Base-by-base conservation (phyloP, 2,329 filamentous ascomycete species). In the Cordyceps pruinosa region DNA sequence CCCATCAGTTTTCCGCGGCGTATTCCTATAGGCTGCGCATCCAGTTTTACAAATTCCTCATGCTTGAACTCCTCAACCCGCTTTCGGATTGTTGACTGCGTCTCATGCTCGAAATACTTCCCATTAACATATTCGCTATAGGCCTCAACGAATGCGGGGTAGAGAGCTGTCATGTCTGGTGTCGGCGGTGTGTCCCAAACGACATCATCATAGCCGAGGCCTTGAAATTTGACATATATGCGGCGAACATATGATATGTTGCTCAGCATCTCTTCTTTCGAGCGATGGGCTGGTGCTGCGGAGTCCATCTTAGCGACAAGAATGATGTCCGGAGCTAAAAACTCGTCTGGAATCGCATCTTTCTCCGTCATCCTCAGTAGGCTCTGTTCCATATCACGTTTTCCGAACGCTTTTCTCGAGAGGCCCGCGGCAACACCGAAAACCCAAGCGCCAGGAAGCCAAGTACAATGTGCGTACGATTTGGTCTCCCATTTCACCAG, bases 401-500 rank as follows among this genome's bases (percentile, higher is more conserved):
- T 94, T 57, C 81, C 76, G 69, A 97, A 99, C 0, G 90, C 78
- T 10, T 78, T 83, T 17, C 90, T 84, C 85, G 89, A 95, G 0
- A 69, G 58, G 3, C 72, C 65, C 13, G 80, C 73, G 17, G 83
- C 81, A 10, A 87, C 78, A 6, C 91, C 90, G 77, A 83, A 93
- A 1, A 96, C 81, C 94, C 94, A 99, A 17, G 87, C 80, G 13
- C 93, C 94, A 10, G 90, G 84, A 79, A 90, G 88, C 94, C 95
- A 99, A 7, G 77, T 79, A 54, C 89, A 90, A 62, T 89, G 86
- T 61, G 86, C 87, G 66, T 97, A 95, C 0, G 93, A 96, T 57
- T 83, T 79, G 0, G 78, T 77, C 45, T 88, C 84, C 90, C 92
- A 97, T 68, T 94, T 96, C 64, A 99, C 75, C 2, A 99, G 80